Evolutionary conservation across 1,284 basidiomycete species (phyloP), one percentile per base, ranked within the genome.

Genomic region (Xerocomus nothofagi): DNA sequence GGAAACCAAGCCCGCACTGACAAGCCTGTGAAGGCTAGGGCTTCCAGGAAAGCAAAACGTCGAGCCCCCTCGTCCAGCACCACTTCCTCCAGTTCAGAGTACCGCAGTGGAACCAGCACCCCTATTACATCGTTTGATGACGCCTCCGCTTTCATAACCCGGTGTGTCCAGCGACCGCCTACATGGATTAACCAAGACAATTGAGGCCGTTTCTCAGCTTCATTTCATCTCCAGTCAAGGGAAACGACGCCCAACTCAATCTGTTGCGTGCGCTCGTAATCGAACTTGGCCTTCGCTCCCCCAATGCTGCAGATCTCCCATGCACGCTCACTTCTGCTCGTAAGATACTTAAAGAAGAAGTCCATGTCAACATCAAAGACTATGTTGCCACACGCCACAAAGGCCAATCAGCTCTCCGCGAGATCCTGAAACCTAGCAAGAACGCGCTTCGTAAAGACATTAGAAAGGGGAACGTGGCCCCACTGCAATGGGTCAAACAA

Each of bases 341-440:
- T 57, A 76, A 77, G 21, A 67, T 85, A 37, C 67, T 90, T 39
- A 88, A 84, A 67, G 71, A 79, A 6, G 73, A 74, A 39, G 85
- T 73, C 0, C 88, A 88, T 63, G 60, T 89, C 33, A 88, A 87
- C 59, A 77, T 90, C 51, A 74, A 75, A 43, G 86, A 89, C 54
- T 89, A 90, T 65, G 73, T 88, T 51, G 75, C 77, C n/a, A 76
- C 77, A 32, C 82, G 87, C 34, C 73, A 71, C 49, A 73, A 82
- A 58, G 86, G 86, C 2, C 78, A 77, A 26, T 75, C 73, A 14
- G 84, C 82, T n/a, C 70, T 90, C 26, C 78, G 73, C 50, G 58
- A 69, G 34, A 77, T 82, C 47, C 75, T 89, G 76, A 78, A 84
- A 54, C 79, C 82, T 6, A 84, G 69, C 63, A 76, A 77, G 53